A percentile compares a stretch with the other conserved stretches of the same genome.
Evolutionary conservation across 805 yeast genomes (phyloP).

Genomic region (Pichia deserticola): DNA sequence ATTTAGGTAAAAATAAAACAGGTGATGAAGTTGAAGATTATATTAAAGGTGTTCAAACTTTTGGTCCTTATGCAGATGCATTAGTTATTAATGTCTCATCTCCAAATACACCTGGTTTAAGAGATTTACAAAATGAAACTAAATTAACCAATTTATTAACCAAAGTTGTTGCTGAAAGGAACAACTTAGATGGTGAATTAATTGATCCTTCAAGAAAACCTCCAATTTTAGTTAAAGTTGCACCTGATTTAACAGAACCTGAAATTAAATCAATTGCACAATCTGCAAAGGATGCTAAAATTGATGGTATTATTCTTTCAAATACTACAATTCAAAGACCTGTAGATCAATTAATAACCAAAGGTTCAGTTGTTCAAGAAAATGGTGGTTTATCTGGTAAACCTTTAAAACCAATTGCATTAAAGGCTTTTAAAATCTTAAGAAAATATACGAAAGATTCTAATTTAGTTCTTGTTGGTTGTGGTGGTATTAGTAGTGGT

Average conservation of each 20-base stretch:
- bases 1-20: constrained; percentile 85
- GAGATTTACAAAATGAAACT: constrained; percentile 74
- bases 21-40: constrained; percentile 90
- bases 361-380: constrained; percentile 41
- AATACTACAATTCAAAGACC: constrained; percentile 92
- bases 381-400: constrained; percentile 90
- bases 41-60: constrained; percentile 70
- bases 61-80: constrained; percentile 83
- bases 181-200: constrained; percentile 36
- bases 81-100: constrained; percentile 87
- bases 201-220: constrained; percentile 43
- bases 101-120: constrained; percentile 93
- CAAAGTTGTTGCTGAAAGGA: constrained; percentile 64
- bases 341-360: constrained; percentile 40
- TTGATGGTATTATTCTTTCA: constrained; percentile 89
- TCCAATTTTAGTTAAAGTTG: constrained; percentile 83
- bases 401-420: constrained; percentile 75
- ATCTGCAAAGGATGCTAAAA: constrained; percentile 65
- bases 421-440: constrained; percentile 62
- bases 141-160: constrained; percentile 62
- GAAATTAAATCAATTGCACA: constrained; percentile 79
- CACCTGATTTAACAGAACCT: constrained; percentile 81
- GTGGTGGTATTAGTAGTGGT: constrained; percentile 90
- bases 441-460: constrained; percentile 72
- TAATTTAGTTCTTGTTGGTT: constrained; percentile 73